These are phyloP conservation scores for Helotiales sp. DNA, from an alignment of 2,329 filamentous ascomycete genomes.

Conservation along the genomic window DNA sequence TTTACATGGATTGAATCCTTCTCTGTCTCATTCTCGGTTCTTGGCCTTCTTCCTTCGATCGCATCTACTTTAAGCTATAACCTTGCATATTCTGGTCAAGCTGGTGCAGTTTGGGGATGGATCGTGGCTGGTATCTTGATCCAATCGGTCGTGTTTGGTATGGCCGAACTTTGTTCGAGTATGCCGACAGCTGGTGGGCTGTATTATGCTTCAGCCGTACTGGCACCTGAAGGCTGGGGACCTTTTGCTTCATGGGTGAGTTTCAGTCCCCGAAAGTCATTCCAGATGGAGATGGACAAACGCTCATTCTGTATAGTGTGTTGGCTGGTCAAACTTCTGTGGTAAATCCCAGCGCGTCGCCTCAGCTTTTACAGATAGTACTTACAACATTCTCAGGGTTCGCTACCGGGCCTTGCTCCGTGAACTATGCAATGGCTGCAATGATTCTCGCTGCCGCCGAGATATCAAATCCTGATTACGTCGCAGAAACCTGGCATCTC, in stretches of 20 bases:
- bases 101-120: slow-evolving; percentile 59
- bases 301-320: background rate
- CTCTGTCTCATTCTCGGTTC: slow-evolving; percentile 12
- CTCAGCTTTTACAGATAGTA: background rate
- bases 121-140: slow-evolving; percentile 64
- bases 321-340: slow-evolving; percentile 15
- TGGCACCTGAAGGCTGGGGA: slow-evolving; percentile 14
- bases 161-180: slow-evolving; percentile 63
- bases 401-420: slow-evolving; percentile 7
- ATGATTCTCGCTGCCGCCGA: slow-evolving; percentile 12
- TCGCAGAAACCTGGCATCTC: slow-evolving; percentile 4
- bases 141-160: slow-evolving; percentile 59
- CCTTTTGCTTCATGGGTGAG: slow-evolving; percentile 13
- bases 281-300: background rate
- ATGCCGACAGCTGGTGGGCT: slow-evolving; percentile 65
- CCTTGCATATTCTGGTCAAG: slow-evolving; percentile 12
- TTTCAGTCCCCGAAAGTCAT: background rate
- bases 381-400: background rate
- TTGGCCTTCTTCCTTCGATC: slow-evolving; percentile 11
- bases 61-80: slow-evolving; percentile 13
- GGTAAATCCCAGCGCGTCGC: background rate
- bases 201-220: slow-evolving; percentile 56
- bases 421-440: slow-evolving; percentile 10
- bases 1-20: slow-evolving; percentile 6
- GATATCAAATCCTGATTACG: slow-evolving; percentile 10